These are phyloP conservation scores for Lipomyces yamadae DNA, from an alignment of 805 yeast genomes.

Conservation along the genomic window DNA sequence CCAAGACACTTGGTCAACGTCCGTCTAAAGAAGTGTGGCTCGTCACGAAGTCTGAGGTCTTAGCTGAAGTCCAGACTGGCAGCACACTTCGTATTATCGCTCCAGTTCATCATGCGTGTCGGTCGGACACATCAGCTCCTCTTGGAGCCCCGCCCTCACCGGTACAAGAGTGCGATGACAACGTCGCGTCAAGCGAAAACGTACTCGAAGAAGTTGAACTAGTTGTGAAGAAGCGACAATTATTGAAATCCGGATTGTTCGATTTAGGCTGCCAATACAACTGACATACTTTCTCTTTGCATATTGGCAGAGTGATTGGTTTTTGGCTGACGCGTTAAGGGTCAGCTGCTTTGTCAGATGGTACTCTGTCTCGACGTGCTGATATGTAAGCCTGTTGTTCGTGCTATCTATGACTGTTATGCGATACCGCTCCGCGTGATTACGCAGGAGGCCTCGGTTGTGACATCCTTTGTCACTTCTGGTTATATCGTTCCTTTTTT, in stretches of 20 bases:
- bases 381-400: background rate
- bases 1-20: background rate
- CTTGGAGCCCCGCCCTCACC: background rate
- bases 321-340: background rate
- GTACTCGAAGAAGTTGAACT: constrained; percentile 26
- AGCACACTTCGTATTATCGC: constrained; percentile 6
- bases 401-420: background rate
- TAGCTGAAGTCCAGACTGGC: constrained; percentile 7
- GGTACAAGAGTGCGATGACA: constrained; percentile 2
- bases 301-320: background rate
- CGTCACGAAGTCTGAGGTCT: constrained; percentile 8
- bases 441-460: no score
- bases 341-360: background rate
- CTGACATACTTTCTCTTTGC: background rate
- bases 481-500: no score
- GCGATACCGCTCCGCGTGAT: background rate
- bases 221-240: constrained; percentile 20
- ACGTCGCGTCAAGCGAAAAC: background rate
- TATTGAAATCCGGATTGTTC: constrained; percentile 1
- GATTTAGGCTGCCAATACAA: background rate
- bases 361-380: background rate
- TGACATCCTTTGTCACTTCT: no score
- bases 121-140: background rate
- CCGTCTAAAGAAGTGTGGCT: constrained; percentile 11
- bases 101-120: background rate